Evolutionary conservation across 306 rosid genomes (phyloP), one percentile per base, ranked within the genome.

Genomic region (Acacia confusa): DNA sequence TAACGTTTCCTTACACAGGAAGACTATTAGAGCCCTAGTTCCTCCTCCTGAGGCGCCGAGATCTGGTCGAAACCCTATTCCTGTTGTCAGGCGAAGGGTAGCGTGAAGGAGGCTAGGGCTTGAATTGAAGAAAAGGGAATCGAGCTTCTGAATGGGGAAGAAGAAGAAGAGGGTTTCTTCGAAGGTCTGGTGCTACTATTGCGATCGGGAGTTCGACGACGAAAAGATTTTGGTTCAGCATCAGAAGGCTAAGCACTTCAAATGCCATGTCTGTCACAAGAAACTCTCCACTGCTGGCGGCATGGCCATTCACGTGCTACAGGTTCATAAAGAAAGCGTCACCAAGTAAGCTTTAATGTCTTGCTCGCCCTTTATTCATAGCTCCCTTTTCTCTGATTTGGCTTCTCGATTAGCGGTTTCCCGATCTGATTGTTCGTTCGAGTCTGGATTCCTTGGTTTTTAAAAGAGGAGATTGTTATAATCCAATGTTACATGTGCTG

Each of bases 221-320:
- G 99, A 96, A 85, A 96, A 96, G 94, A 96, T 96, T 36, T 72
- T 96, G 82, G 99, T 96, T 61, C 99, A 96, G 91, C 99, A 96
- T 73, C 99, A 96, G 94, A 96, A 96, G 63, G 99, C 99, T 4
- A 96, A 96, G 86, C 99, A 96, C 86, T 96, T 96, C 73, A 96
- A 96, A 80, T 96, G 99, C 82, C 99, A 96, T 36, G 97, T 93
- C 85, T 96, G 99, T 89, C 98, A 96, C 69, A 96, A 96, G 88
- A 96, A 96, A 87, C 99, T 96, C 70, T 96, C 99, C 15, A 96
- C 99, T 24, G 99, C 99, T 9, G 93, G 99, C 3, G 99, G 99
- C 72, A 96, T 96, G 99, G 89, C 97, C 89, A 96, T 96, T 73
- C 99, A 96, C 52, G 99, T 96, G 50, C 98, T 96, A 30, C 99